Evolutionary conservation across 2,329 filamentous ascomycete genomes (phyloP), one percentile per base, ranked within the genome.

Genomic region (Aspergillus melleus): DNA sequence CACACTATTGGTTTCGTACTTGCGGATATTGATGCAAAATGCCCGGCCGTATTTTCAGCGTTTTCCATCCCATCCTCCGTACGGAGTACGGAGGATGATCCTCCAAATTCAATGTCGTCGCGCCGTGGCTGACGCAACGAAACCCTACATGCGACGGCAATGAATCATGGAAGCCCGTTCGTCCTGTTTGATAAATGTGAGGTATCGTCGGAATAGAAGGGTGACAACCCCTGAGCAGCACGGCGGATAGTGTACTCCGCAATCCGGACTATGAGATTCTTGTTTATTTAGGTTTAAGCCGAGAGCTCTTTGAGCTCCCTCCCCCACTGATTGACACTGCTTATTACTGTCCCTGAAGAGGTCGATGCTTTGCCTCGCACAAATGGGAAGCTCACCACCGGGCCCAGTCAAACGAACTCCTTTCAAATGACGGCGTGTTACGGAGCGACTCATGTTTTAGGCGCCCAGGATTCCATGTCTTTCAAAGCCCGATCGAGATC

Each of bases 1-100:
- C 29, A 32, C 36, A 62, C 62, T 64, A 64, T 64, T 58, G 58
- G 49, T 55, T 54, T 52, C 32, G 20, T 39, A 42, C 54, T 55
- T 54, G 42, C 54, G 30, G 36, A 54, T 51, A 55, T 54, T 59
- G 55, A 50, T 47, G 32, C 16, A 61, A 49, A 63, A 50, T 14
- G 12, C 30, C 59, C 44, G 50, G 49, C 52, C 47, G 20, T 14
- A n/a, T 42, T 36, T 9, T 58, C 42, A 52, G 55, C 50, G 39
- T 50, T 44, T 32, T 32, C 16, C 49, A 22, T 20, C 39, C 44
- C 29, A 24, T 46, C 24, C 24, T 24, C 24, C 24, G 24, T 24
- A 5, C 26, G 26, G 26, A 26, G 26, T 14, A 26, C 30, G 30
- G 30, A 36, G 36, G n/a, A 42, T n/a, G 14, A 42, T 42, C 16